Percentiles rank a stretch among this genome's conserved stretches.
Conservation (phyloP, 208 protist species). For the Crithidia bombi region DNA sequence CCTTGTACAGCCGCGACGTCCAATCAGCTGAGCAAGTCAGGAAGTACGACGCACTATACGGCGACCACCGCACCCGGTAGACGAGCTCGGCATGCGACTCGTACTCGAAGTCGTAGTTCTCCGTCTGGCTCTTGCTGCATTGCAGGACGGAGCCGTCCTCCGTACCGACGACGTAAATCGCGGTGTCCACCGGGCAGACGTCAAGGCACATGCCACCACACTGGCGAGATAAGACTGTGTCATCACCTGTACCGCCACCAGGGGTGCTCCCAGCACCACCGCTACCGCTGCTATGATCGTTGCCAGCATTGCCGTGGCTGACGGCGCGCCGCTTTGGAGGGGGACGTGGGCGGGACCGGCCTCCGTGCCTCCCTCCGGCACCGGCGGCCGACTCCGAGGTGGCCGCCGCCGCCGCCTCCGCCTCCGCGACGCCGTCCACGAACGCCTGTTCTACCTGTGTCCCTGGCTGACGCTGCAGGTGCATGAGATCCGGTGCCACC, state of each 20-base stretch:
- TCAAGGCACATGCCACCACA: conserved; percentile 95
- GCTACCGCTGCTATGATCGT: neutral
- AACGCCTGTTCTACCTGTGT: conserved; percentile 69
- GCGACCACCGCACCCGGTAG: conserved; percentile 94
- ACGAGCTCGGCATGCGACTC: conserved; percentile 93
- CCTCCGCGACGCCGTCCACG: conserved; percentile 65
- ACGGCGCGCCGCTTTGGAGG: neutral
- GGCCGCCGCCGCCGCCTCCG: conserved; percentile 49
- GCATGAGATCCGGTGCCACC: conserved; percentile 91
- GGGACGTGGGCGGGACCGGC: conserved; percentile 1
- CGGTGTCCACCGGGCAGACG: conserved; percentile 88
- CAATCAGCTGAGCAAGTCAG: conserved; percentile 97
- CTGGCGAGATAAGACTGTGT: conserved; percentile 93
- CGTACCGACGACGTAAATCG: conserved; percentile 95
- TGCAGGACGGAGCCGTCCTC: conserved; percentile 96
- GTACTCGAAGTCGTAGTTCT: conserved; percentile 95
- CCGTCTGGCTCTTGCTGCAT: conserved; percentile 96
- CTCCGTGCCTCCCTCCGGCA: neutral
- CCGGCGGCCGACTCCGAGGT: conserved; percentile 15
- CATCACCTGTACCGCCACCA: conserved; percentile 43
- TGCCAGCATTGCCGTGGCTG: neutral
- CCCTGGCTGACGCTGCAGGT: conserved; percentile 88
- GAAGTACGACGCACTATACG: conserved; percentile 91
- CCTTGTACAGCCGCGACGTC: conserved; percentile 93
- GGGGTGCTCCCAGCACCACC: conserved; percentile 18